These are phyloP conservation scores for Trifolium repens DNA, from an alignment of 306 rosid genomes.

Conservation along the genomic window DNA sequence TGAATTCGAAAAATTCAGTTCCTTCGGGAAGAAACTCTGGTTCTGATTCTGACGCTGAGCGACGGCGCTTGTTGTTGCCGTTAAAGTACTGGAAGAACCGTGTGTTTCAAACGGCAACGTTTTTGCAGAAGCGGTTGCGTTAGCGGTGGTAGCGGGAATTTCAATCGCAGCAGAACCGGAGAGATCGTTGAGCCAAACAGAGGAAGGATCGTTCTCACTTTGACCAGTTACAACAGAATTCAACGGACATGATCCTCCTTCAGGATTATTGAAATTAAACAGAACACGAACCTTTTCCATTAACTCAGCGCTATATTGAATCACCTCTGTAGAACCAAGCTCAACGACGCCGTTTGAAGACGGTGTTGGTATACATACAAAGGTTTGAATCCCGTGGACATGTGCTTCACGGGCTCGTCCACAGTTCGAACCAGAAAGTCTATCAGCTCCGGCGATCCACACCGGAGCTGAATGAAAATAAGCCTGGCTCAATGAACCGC, in stretches of 20 bases:
- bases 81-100: constrained; percentile 50
- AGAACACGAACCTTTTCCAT: constrained; percentile 65
- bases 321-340: constrained; percentile 70
- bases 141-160: background rate
- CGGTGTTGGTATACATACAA: constrained; percentile 73
- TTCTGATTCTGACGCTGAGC: constrained; percentile 33
- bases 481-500: constrained; percentile 71
- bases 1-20: constrained; percentile 67
- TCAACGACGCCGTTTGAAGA: constrained; percentile 82
- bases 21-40: constrained; percentile 63
- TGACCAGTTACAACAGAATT: constrained; percentile 55
- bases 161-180: background rate
- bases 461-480: constrained; percentile 55
- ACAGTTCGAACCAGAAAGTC: constrained; percentile 52
- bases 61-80: constrained; percentile 61
- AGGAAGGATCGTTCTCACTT: constrained; percentile 81
- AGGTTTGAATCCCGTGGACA: constrained; percentile 67
- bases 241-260: constrained; percentile 63
- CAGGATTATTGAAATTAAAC: constrained; percentile 73
- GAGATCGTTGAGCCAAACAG: constrained; percentile 77
- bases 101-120: constrained; percentile 52
- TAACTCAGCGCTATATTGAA: constrained; percentile 68
- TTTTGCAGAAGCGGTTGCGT: background rate
- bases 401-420: constrained; percentile 75
- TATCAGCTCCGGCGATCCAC: constrained; percentile 72